These are phyloP conservation scores for Thelephora ganbajun DNA, from an alignment of 768 basidiomycete species.

Conservation along the genomic window DNA sequence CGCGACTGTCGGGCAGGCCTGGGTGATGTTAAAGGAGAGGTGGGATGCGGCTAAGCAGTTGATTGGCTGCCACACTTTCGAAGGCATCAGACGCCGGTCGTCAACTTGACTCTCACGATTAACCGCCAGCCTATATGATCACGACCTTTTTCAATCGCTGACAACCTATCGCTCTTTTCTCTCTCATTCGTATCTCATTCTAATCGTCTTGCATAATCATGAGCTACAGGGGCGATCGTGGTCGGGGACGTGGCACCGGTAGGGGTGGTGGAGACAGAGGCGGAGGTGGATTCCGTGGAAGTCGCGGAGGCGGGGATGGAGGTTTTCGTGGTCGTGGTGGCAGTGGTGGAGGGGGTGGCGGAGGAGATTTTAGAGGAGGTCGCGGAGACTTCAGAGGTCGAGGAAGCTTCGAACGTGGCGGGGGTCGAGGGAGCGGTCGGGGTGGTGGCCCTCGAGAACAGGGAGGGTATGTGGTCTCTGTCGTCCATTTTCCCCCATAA, in stretches of 20 bases:
- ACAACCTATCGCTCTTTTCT: neutral
- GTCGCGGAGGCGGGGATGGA: constrained; percentile 4
- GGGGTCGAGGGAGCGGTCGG: constrained; percentile 17
- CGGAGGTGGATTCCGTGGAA: constrained; percentile 10
- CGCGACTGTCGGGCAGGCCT: too few species aligned
- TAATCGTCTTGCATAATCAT: neutral
- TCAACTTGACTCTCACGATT: too few species aligned
- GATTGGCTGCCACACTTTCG: too few species aligned
- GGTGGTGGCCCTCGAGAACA: constrained; percentile 19
- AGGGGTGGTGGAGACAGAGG: constrained; percentile 14
- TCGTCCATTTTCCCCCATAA: neutral
- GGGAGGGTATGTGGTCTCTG: constrained; percentile 24
- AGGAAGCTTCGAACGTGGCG: constrained; percentile 16
- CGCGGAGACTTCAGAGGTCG: constrained; percentile 7
- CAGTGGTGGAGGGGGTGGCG: constrained; percentile 11
- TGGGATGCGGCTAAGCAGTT: too few species aligned
- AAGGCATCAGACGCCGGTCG: too few species aligned
- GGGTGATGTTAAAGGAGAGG: too few species aligned
- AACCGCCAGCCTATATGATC: too few species aligned
- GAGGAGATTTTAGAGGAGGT: constrained; percentile 12
- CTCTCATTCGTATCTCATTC: neutral
- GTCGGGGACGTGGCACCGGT: constrained; percentile 11
- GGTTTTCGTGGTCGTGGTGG: constrained; percentile 9
- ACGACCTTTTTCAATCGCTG: too few species aligned
- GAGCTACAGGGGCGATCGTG: constrained; percentile 9